A percentile compares a stretch with the other conserved stretches of the same genome.
Evolutionary conservation across 768 basidiomycete genomes (phyloP).

Genomic region (Boletus huronensis): DNA sequence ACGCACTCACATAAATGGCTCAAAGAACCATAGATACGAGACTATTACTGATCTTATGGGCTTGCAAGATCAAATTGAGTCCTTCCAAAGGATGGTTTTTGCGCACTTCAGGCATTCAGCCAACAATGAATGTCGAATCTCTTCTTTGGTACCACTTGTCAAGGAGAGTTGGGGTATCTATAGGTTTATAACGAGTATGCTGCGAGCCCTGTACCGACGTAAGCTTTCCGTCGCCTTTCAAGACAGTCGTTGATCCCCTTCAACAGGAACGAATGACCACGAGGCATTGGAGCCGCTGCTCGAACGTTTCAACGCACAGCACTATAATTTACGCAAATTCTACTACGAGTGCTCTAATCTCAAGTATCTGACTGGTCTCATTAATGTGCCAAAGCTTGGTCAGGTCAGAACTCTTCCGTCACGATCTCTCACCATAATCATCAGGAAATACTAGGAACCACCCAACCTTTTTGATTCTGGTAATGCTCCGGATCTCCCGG

Average conservation of each 20-base stretch:
- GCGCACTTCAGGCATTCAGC: slow-evolving; percentile 86
- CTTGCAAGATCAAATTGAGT: slow-evolving; percentile 97
- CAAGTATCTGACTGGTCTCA: slow-evolving; percentile 94
- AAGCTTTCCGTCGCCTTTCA: slow-evolving; percentile 27
- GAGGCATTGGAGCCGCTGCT: slow-evolving; percentile 89
- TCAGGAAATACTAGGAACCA: slow-evolving; percentile 62
- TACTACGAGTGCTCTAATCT: slow-evolving; percentile 99
- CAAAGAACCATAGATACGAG: slow-evolving; percentile 67
- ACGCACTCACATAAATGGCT: slow-evolving; percentile 7
- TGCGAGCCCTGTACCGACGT: slow-evolving; percentile 96
- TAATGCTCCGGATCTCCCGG: slow-evolving; percentile 81
- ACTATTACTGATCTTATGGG: slow-evolving; percentile 98
- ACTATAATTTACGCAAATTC: slow-evolving; percentile 91
- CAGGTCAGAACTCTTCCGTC: slow-evolving; percentile 45
- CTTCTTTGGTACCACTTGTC: slow-evolving; percentile 90
- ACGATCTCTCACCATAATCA: not conserved
- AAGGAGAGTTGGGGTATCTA: slow-evolving; percentile 99
- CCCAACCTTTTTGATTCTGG: slow-evolving; percentile 89
- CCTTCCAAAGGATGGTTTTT: slow-evolving; percentile 97
- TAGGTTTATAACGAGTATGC: slow-evolving; percentile 97
- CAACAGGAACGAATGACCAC: slow-evolving; percentile 77
- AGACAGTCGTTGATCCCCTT: slow-evolving; percentile 2
- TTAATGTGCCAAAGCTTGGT: slow-evolving; percentile 97
- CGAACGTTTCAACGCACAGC: slow-evolving; percentile 85
- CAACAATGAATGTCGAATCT: slow-evolving; percentile 98